Percentiles rank a stretch among this genome's conserved stretches.
Conservation (phyloP, 2,329 filamentous ascomycete genomes). For the Ophiostoma perfectum region DNA sequence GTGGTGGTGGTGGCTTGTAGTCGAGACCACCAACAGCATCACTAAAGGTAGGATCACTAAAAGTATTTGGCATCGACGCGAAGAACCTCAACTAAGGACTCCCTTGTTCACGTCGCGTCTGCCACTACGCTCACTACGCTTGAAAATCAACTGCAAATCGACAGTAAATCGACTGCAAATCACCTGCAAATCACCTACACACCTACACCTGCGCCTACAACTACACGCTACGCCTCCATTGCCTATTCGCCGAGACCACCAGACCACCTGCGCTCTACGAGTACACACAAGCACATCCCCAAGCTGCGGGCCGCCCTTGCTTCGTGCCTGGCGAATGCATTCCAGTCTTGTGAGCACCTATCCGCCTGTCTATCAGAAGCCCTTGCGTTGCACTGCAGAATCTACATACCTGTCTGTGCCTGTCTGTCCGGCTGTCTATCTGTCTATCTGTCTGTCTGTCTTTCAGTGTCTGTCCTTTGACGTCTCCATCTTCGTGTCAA, state of each 20-base stretch:
- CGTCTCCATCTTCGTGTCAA: slow-evolving; percentile 4
- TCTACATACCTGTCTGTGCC: not conserved
- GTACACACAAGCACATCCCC: not conserved
- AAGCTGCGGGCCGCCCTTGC: slow-evolving; percentile 5
- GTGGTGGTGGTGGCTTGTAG: not conserved
- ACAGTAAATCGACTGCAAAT: too few relatives aligned
- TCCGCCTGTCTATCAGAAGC: not conserved
- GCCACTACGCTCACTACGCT: not conserved
- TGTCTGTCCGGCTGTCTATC: not conserved
- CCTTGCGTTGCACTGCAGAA: slow-evolving; percentile 7
- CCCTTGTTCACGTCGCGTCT: slow-evolving; percentile 14
- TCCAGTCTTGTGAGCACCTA: slow-evolving; percentile 2
- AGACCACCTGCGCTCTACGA: too few relatives aligned
- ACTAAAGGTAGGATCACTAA: not conserved
- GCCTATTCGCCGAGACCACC: not conserved
- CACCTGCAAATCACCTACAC: not conserved
- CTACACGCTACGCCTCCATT: not conserved
- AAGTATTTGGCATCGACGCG: not conserved
- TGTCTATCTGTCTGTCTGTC: too few relatives aligned
- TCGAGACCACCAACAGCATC: too few relatives aligned
- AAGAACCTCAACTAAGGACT: not conserved
- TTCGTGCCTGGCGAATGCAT: slow-evolving; percentile 6
- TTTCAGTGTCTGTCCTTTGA: slow-evolving; percentile 5
- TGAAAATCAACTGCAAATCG: not conserved
- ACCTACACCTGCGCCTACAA: not conserved